These are phyloP conservation scores for Taiozyma sp. DNA, from an alignment of 1,139 yeast genomes.

Conservation along the genomic window DNA sequence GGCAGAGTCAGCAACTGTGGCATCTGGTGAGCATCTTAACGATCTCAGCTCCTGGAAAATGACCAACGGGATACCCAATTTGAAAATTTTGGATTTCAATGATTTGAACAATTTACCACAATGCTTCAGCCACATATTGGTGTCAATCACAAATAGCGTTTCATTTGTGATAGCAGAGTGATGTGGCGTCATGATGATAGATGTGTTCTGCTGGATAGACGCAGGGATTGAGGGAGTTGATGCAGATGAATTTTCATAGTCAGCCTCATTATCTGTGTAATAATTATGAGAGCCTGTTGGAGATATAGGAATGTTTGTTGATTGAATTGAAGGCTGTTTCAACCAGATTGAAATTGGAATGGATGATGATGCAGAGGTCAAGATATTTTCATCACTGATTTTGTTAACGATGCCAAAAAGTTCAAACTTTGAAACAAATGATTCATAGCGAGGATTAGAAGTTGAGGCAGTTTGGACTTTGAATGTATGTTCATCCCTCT, in stretches of 20 bases:
- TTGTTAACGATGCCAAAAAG: slow-evolving; percentile 1
- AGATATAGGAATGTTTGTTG: slow-evolving; percentile 5
- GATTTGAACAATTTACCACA: slow-evolving; percentile 74
- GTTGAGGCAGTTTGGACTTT: slow-evolving; percentile 3
- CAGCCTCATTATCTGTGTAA: slow-evolving; percentile 22
- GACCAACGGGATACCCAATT: slow-evolving; percentile 60
- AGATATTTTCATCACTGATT: slow-evolving; percentile 5
- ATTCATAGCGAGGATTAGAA: not conserved
- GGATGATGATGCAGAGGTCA: slow-evolving; percentile 6
- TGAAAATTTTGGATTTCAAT: slow-evolving; percentile 55
- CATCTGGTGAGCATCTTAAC: slow-evolving; percentile 69
- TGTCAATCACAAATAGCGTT: slow-evolving; percentile 65
- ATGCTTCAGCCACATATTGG: slow-evolving; percentile 78
- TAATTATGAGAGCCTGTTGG: slow-evolving; percentile 4
- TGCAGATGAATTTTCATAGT: slow-evolving; percentile 13
- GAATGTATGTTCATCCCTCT: slow-evolving; percentile 35
- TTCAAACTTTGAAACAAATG: not conserved
- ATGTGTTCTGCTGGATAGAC: slow-evolving; percentile 6
- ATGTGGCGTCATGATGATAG: slow-evolving; percentile 11
- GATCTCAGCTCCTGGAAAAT: slow-evolving; percentile 78
- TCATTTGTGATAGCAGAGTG: slow-evolving; percentile 28
- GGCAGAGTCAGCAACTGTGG: slow-evolving; percentile 75
- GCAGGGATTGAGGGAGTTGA: slow-evolving; percentile 11
- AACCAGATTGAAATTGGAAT: slow-evolving; percentile 10
- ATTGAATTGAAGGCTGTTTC: slow-evolving; percentile 8